Evolutionary conservation across 176 grass and related monocot species (phyloP).

Genomic region (Cenchrus fungigraminus): DNA sequence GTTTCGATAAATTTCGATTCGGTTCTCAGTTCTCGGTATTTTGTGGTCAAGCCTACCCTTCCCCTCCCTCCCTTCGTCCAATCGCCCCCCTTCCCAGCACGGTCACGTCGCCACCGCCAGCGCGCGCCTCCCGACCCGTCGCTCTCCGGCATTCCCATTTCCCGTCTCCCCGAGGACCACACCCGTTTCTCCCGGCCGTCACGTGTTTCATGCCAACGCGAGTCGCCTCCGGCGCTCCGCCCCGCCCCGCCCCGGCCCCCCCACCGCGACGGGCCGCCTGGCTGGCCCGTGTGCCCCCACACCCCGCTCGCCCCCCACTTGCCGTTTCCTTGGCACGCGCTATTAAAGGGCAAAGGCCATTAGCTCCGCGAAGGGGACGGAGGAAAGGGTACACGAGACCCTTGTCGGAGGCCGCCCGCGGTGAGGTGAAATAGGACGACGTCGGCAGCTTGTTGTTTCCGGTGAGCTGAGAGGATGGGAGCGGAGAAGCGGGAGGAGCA

Average conservation of each 20-base stretch:
- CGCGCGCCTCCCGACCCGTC: background rate
- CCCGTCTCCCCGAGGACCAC: background rate
- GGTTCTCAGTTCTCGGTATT: too few relatives aligned
- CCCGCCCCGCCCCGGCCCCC: background rate
- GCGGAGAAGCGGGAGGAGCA: background rate
- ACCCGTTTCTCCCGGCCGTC: background rate
- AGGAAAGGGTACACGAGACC: background rate
- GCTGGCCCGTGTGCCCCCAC: background rate
- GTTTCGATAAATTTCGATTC: too few relatives aligned
- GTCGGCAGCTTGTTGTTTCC: background rate
- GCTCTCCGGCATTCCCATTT: background rate
- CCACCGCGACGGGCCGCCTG: background rate
- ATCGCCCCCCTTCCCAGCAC: background rate
- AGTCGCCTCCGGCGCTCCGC: background rate
- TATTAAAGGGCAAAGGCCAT: slow-evolving; percentile 26
- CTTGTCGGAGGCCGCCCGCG: slow-evolving; percentile 5
- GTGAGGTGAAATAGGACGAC: background rate
- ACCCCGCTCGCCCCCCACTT: slow-evolving; percentile 32
- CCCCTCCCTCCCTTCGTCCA: background rate
- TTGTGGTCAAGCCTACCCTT: background rate
- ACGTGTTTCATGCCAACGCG: slow-evolving; percentile 50
- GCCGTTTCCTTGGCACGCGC: slow-evolving; percentile 23
- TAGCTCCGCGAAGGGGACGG: too few relatives aligned
- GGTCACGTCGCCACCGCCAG: background rate
- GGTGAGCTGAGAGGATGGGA: background rate